Conservation (phyloP, 2,329 filamentous ascomycete species). For the Colletotrichum shisoi region DNA sequence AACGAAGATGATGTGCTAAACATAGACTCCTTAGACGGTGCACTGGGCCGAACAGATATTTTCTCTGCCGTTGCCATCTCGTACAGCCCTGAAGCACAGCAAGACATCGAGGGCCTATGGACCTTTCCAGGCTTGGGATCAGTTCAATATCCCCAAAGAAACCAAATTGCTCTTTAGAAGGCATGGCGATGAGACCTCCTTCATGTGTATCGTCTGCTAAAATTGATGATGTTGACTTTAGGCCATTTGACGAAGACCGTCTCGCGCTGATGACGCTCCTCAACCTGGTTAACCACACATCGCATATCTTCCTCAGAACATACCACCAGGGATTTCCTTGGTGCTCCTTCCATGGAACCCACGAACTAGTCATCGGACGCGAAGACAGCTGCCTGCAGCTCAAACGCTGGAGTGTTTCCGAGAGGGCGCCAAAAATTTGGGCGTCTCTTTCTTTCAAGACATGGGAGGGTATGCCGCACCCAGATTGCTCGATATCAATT, state of each 20-base stretch:
- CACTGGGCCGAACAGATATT: slow-evolving; percentile 72
- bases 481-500: background rate
- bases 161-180: slow-evolving; percentile 64
- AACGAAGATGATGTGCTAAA: slow-evolving; percentile 4
- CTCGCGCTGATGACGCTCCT: slow-evolving; percentile 63
- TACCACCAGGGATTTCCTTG: slow-evolving; percentile 52
- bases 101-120: slow-evolving; percentile 55
- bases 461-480: slow-evolving; percentile 62
- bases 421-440: slow-evolving; percentile 60
- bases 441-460: slow-evolving; percentile 64
- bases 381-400: slow-evolving; percentile 60
- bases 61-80: slow-evolving; percentile 59
- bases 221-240: background rate
- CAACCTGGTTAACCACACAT: slow-evolving; percentile 53
- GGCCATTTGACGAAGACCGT: slow-evolving; percentile 52
- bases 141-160: slow-evolving; percentile 56
- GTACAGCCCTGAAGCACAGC: slow-evolving; percentile 57
- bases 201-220: slow-evolving; percentile 11
- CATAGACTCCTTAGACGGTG: slow-evolving; percentile 49
- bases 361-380: slow-evolving; percentile 63
- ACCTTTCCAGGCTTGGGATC: slow-evolving; percentile 55
- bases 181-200: slow-evolving; percentile 48
- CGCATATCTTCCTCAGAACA: slow-evolving; percentile 59
- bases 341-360: slow-evolving; percentile 61
- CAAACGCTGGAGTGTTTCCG: slow-evolving; percentile 59